These are phyloP conservation scores for Fomitiporia mediterranea DNA, from an alignment of 1,284 basidiomycete species.

Conservation along the genomic window DNA sequence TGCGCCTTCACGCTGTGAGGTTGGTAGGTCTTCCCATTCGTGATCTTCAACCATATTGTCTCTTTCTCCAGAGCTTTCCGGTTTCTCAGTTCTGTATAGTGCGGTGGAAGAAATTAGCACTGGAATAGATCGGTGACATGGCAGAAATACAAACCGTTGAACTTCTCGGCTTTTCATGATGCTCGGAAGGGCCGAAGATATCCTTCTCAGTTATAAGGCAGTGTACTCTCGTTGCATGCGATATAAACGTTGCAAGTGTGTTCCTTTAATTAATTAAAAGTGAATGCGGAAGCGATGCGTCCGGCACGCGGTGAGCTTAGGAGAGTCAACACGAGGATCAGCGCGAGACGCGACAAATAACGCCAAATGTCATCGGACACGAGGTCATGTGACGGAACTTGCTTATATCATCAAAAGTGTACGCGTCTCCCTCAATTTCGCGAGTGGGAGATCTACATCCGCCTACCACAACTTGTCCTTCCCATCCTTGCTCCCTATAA, in stretches of 20 bases:
- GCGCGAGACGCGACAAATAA: background rate
- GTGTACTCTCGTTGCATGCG: too few species aligned
- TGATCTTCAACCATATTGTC: slow-evolving; percentile 1
- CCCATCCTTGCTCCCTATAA: background rate
- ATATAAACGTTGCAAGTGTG: too few species aligned
- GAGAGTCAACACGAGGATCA: background rate
- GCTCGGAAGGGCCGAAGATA: too few species aligned
- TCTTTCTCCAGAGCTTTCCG: background rate
- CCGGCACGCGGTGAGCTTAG: background rate
- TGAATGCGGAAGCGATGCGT: background rate
- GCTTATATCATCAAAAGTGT: slow-evolving; percentile 4
- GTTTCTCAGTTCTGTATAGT: background rate
- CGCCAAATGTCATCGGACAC: too few species aligned
- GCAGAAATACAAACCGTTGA: background rate
- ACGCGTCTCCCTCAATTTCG: slow-evolving; percentile 16
- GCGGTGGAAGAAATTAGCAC: background rate
- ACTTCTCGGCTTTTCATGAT: background rate
- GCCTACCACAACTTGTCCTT: background rate
- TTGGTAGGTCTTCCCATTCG: slow-evolving; percentile 15
- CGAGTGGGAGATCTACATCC: background rate
- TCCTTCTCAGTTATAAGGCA: too few species aligned
- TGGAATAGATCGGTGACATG: too few species aligned
- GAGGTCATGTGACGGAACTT: slow-evolving; percentile 1
- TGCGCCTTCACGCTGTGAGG: background rate
- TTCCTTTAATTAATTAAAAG: too few species aligned